Evolutionary conservation across 805 yeast genomes (phyloP), one percentile per base, ranked within the genome.

Genomic region (Kluyveromyces siamensis): DNA sequence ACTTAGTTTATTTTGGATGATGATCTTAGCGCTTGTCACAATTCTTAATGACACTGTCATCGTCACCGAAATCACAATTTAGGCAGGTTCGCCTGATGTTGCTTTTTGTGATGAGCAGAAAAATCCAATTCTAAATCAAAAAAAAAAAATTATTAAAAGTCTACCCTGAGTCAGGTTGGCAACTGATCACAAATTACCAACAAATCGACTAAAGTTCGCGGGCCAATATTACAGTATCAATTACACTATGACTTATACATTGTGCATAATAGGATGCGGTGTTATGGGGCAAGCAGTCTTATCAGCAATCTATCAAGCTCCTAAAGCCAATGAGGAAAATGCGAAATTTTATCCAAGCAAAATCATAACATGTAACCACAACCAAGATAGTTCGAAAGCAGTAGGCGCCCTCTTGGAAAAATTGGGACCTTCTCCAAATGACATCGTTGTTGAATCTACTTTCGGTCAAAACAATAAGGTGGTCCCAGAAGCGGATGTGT

Each of bases 251-350:
- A 57, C 58, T 41, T 79, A 77, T 70, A 83, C 87, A 4, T 69
- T 91, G 47, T 76, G 90, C 16, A 81, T 93, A 30, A 74, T 93
- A 48, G 99, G 97, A 36, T 81, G 96, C 59, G 99, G 99, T 52
- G 89, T 86, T 48, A 87, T 93, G 88, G 98, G 98, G 50, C 84
- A 91, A 16, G 96, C 98, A 10, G 87, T 93, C 43, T 75, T 87
- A 33, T 75, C 87, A 11, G 96, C 98, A 10, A 64, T 65, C 38
- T 62, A 61, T 51, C 58, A 57, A 33, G 69, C 69, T 5, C 66
- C 65, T 39, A 58, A 58, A 33, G 57, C 57, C 11, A 46, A 45
- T 2, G 45, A 51, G 10, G 68, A 70, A 21, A 62, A 58, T 38
- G 55, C 64, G 27, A 52, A 54, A 9, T 57, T 83, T 6, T 77